Evolutionary conservation across 2,329 filamentous ascomycete genomes (phyloP), one percentile per base, ranked within the genome.

Genomic region (Exophiala oligosperma): DNA sequence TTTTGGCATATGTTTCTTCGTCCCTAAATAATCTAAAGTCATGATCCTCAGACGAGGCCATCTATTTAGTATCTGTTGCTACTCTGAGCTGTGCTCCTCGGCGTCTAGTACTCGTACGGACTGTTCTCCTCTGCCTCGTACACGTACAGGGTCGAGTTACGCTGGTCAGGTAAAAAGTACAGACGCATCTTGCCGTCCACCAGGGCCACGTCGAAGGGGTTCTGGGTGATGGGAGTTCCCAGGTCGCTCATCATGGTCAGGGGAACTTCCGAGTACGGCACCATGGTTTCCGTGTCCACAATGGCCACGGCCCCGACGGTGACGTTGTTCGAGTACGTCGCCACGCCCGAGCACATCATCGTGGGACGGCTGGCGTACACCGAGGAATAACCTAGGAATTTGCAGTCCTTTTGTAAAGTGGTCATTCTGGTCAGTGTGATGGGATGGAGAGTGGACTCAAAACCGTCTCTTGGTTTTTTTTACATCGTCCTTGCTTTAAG

Each of bases 291-390:
- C 14, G 74, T 67, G 52, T 81, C 77, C 3, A 81, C 59, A 40
- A 81, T 65, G 0, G 79, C 78, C 21, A 81, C 61, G n/a, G 78
- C 79, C 2, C 78, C 77, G 1, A 81, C 66, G 47, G 67, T 66
- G 50, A 65, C 65, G 14, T 60, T 59, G 9, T 21, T 44, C 37
- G 60, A 60, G 11, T 78, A 57, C 3, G 69, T 73, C 3, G 76
- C 73, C 6, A 81, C 74, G 1, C 79, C 79, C 0, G 76, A 76
- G 61, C 78, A 81, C 12, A 81, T 70, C 77, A 80, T 79, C 8
- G 81, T 67, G 12, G 73, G 70, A 38, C 72, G 70, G n/a, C 59
- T 65, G n/a, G 62, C 62, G 49, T 77, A 76, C 4, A 68, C 59
- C 8, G 64, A 59, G 12, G 73, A 72, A 61, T 72, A 73, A 3